Evolutionary conservation across 768 basidiomycete genomes (phyloP), one percentile per base, ranked within the genome.

Genomic region (Tremella fuciformis): DNA sequence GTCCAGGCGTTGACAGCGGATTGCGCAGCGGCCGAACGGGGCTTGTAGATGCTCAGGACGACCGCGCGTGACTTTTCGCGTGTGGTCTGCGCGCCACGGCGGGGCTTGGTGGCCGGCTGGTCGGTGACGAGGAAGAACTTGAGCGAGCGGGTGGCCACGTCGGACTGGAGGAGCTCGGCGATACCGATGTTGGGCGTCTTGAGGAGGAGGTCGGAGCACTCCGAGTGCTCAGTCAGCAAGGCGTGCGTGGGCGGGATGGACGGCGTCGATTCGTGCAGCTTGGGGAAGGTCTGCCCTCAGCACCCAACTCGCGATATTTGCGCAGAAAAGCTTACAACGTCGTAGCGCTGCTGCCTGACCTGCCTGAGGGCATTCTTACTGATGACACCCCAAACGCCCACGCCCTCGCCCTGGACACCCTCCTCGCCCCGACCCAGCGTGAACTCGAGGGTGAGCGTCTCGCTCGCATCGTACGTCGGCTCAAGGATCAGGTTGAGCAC

Each of bases 61-160:
- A 94, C 81, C 66, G 87, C 89, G 70, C 90, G 88, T 66, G 84
- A 81, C 60, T 83, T 82, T 42, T 83, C 76, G 49, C 80, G 76
- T 39, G 83, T 74, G 3, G 82, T 69, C 42, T 85, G 58, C 0
- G 84, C 82, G 1, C 78, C 73, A 26, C 63, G 62, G 0, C 69
- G 59, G 0, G 92, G 92, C 55, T 88, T 85, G 21, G 81, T 80
- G 53, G 85, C 80, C 8, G 91, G 89, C 70, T 91, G 88, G 79
- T 96, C 92, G 22, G 91, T 90, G 60, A 90, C 88, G 48, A 90
- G 85, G 64, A 94, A 82, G 38, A 88, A 91, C 65, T 88, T 87
- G 82, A 96, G 89, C 79, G 88, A 86, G 39, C 84, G 82, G 48
- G 83, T 81, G 48, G 86, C 80, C 50, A 82, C 82, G 25, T 88